These are phyloP conservation scores for Xylaria castorea DNA, from an alignment of 495 filamentous ascomycete genomes.

Conservation along the genomic window DNA sequence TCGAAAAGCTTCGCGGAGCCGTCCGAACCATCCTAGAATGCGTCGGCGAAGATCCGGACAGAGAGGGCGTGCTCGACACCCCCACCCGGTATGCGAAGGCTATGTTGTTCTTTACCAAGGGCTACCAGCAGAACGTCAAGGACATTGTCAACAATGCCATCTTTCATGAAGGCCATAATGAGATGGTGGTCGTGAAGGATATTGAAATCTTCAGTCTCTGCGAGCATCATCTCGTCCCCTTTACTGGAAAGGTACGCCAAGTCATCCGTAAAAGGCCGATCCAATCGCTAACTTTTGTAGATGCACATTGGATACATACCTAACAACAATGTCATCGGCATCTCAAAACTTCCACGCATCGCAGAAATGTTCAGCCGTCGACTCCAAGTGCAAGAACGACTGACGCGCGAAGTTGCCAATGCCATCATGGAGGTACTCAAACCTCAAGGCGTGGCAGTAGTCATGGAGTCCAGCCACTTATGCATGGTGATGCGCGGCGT, in stretches of 20 bases:
- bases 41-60: conserved; percentile 91
- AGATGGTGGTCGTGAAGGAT: conserved; percentile 96
- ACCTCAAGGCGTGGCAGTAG: conserved; percentile 93
- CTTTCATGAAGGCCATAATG: conserved; percentile 96
- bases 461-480: conserved; percentile 97
- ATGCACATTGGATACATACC: conserved; percentile 99
- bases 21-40: conserved; percentile 93
- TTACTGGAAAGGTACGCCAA: conserved; percentile 79
- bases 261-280: conserved; percentile 19
- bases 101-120: conserved; percentile 98
- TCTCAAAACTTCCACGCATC: conserved; percentile 93
- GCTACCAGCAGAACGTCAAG: conserved; percentile 93
- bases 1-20: conserved; percentile 82
- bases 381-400: conserved; percentile 91
- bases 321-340: conserved; percentile 81
- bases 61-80: conserved; percentile 86
- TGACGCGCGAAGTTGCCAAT: conserved; percentile 95
- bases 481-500: conserved; percentile 99
- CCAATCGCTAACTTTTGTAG: conserved; percentile 45
- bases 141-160: conserved; percentile 95
- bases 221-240: conserved; percentile 97
- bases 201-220: conserved; percentile 96
- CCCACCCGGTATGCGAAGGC: conserved; percentile 93
- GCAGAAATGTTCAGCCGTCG: conserved; percentile 96
- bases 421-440: conserved; percentile 91